These are phyloP conservation scores for Raffaelea ambrosiae DNA, from an alignment of 2,329 filamentous ascomycete genomes.

Conservation along the genomic window DNA sequence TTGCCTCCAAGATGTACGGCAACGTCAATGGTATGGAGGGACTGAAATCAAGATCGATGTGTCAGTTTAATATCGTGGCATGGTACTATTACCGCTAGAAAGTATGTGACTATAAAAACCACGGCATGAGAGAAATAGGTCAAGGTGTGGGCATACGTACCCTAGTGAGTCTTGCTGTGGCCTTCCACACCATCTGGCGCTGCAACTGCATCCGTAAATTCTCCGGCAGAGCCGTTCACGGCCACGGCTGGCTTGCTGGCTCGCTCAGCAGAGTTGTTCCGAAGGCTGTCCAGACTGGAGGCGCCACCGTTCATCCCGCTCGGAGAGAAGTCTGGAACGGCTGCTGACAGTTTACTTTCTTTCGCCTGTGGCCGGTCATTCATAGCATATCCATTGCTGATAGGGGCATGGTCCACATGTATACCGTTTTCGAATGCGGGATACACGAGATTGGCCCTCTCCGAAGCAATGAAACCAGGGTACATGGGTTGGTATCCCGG, in stretches of 20 bases:
- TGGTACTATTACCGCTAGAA: too few species aligned
- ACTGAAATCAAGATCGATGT: too few species aligned
- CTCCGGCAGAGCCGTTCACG: constrained; percentile 10
- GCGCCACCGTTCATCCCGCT: constrained; percentile 12
- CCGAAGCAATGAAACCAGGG: constrained; percentile 17
- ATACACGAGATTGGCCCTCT: constrained; percentile 20
- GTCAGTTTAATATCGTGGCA: too few species aligned
- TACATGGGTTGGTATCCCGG: constrained; percentile 18
- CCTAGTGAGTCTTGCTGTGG: too few species aligned
- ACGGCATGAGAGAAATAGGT: too few species aligned
- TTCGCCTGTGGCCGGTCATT: constrained; percentile 31
- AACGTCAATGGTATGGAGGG: too few species aligned
- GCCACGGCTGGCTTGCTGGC: constrained; percentile 19
- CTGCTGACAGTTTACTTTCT: constrained; percentile 50
- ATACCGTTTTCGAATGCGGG: constrained; percentile 14
- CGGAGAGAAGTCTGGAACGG: constrained; percentile 54
- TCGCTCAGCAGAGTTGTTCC: constrained; percentile 21
- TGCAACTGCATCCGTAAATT: background rate
- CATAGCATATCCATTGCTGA: constrained; percentile 2
- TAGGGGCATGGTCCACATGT: background rate
- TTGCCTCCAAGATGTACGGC: too few species aligned
- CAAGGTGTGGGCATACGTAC: too few species aligned
- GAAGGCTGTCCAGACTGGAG: constrained; percentile 21
- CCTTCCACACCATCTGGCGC: too few species aligned
- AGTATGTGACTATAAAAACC: too few species aligned